Conservation (phyloP, 2,329 filamentous ascomycete genomes). For the Cladophialophora psammophila region DNA sequence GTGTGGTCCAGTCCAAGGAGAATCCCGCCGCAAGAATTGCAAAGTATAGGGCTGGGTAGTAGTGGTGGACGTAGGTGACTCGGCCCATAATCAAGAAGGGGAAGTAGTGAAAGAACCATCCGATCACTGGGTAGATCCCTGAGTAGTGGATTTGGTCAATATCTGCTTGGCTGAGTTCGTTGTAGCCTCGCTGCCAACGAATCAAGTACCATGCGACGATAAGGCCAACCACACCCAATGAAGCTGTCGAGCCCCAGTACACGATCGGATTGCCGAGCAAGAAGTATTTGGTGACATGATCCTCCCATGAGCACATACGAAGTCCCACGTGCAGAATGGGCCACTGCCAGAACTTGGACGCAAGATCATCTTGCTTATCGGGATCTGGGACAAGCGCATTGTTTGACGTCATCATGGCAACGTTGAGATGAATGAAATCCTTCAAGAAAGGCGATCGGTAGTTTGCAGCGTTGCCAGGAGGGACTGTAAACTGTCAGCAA, state of each 20-base stretch:
- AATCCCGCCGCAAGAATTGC: constrained; percentile 91
- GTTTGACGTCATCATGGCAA: constrained; percentile 99
- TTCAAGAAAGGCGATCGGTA: constrained; percentile 98
- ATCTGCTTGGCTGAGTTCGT: constrained; percentile 78
- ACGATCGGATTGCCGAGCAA: constrained; percentile 94
- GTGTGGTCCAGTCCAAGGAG: constrained; percentile 81
- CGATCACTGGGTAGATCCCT: constrained; percentile 86
- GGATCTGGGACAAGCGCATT: constrained; percentile 97
- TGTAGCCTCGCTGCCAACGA: constrained; percentile 94
- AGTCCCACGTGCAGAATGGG: constrained; percentile 93
- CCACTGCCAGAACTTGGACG: constrained; percentile 98
- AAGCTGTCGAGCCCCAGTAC: constrained; percentile 91
- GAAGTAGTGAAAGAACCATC: constrained; percentile 95
- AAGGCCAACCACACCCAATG: constrained; percentile 74
- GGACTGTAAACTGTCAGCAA: constrained; percentile 65
- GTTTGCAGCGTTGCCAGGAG: constrained; percentile 83
- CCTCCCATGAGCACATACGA: constrained; percentile 98
- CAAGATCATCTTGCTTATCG: constrained; percentile 98
- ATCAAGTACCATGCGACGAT: constrained; percentile 84
- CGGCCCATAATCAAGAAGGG: constrained; percentile 97
- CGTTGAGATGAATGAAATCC: constrained; percentile 97
- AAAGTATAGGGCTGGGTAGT: constrained; percentile 98
- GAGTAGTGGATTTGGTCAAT: constrained; percentile 96
- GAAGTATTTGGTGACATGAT: constrained; percentile 96
- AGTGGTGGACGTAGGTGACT: constrained; percentile 99